phyloP scores from a whole-genome alignment of 108 stramenopile genomes.

The Conticribra guillardii region DNA sequence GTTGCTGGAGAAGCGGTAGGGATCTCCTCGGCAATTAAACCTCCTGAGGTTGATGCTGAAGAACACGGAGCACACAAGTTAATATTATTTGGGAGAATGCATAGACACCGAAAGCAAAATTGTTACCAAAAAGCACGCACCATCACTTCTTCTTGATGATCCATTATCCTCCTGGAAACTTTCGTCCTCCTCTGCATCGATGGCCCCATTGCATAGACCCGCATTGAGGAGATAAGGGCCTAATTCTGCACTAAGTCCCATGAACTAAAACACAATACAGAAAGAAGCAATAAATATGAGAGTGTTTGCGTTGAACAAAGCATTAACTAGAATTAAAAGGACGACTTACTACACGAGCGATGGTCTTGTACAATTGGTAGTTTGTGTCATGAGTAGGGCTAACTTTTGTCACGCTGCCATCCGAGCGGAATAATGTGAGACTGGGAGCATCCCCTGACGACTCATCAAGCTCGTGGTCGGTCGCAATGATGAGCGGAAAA shows the following conservation, averaged over 20 bases:
- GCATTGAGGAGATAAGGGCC: conserved; percentile 18
- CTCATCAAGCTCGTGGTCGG: conserved; percentile 13
- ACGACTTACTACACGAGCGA: background rate
- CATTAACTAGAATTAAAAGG: too few species aligned
- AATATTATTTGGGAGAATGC: too few species aligned
- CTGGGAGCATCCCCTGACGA: conserved; percentile 8
- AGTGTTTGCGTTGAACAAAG: too few species aligned
- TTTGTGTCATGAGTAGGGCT: background rate
- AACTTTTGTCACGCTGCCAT: conserved; percentile 5
- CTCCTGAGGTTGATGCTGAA: too few species aligned
- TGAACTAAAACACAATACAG: too few species aligned
- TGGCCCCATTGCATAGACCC: background rate
- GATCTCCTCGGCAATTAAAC: background rate
- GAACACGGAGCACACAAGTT: too few species aligned
- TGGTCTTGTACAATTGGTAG: conserved; percentile 19
- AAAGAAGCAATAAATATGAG: too few species aligned
- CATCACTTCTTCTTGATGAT: too few species aligned
- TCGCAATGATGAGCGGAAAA: conserved; percentile 17
- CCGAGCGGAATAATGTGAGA: conserved; percentile 5
- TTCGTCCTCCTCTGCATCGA: background rate
- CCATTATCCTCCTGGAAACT: too few species aligned
- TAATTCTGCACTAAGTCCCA: conserved; percentile 17
- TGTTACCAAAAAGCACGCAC: too few species aligned
- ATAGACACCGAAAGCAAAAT: too few species aligned
- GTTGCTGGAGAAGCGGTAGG: background rate